Base-by-base conservation (phyloP, 768 basidiomycete species). In the Lentinula boryana region DNA sequence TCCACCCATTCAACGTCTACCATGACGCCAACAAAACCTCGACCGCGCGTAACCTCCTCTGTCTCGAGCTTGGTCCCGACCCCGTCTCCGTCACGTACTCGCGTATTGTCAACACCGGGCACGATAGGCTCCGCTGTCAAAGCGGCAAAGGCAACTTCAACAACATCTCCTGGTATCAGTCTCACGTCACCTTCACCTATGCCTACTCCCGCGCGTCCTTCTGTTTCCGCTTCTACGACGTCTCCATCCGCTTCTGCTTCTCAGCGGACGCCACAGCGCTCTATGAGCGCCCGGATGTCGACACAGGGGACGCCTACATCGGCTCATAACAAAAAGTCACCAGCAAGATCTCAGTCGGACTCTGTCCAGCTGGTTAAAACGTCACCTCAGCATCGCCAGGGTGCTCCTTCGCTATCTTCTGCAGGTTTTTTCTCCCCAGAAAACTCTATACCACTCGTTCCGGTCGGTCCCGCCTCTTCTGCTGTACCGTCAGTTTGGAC, bases 161-260 rank as follows among this genome's bases (percentile, higher is more conserved):
- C 21, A 10, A 21, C n/a, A 23, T 60, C 58, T 18, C 58, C 58
- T 5, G n/a, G 16, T 15, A 60, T 60, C 32, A 60, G 49, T 32
- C 36, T 60, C 15, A 60, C 49, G 23, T 60, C 58, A 36, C 58
- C 58, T 51, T 60, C 58, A 27, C 58, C 58, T 33, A 23, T 52
- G 35, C 35, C 35, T 16, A 60, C 35, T 9, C 49, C 58, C 27
- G 31, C 35, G 9, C 58, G 44, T 10, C 40, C 56, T 57, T 56
- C 54, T 32, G 44, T 40, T 46, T 56, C 54, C 16, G 44, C 56
- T 43, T 43, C 56, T n/a, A 36, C 44, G 6, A 51, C 15, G 4
- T 32, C 50, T 32, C 50, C 33, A 5, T 36, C 48, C 21, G 18
- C n/a, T 5, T 21, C 44, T 23, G 23, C 40, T 21, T 12, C 35